Conservation (phyloP, 306 rosid species). For the Gleditsia sinensis region DNA sequence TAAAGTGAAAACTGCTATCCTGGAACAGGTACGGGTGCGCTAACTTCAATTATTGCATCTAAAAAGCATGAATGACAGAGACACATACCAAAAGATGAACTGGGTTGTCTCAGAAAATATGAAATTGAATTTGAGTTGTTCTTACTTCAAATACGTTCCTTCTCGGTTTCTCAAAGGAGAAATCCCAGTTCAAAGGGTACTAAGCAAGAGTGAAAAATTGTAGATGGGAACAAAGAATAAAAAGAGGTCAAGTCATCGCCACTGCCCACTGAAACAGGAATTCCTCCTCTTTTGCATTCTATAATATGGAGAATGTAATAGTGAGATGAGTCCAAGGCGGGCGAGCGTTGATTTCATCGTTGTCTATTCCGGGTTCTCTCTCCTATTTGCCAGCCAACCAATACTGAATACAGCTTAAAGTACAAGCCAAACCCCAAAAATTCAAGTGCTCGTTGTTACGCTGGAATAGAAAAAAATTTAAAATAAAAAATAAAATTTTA, state of each 20-base stretch:
- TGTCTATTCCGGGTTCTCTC: slow-evolving; percentile 19
- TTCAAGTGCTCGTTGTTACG: too few relatives aligned
- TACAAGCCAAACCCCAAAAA: slow-evolving; percentile 31
- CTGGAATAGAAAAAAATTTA: too few relatives aligned
- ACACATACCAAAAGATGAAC: slow-evolving; percentile 28
- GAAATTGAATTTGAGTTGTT: background rate
- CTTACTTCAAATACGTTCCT: background rate
- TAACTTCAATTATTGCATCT: slow-evolving; percentile 32
- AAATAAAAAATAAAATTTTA: too few relatives aligned
- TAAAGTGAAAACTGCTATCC: slow-evolving; percentile 32
- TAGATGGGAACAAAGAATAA: background rate
- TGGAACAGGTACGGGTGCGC: slow-evolving; percentile 12
- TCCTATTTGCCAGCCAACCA: background rate
- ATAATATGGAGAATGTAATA: background rate
- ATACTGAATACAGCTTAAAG: background rate
- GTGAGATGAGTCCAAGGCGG: background rate
- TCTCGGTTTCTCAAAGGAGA: background rate
- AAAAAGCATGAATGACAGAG: background rate
- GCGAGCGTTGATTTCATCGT: slow-evolving; percentile 21
- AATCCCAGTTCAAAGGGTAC: too few relatives aligned
- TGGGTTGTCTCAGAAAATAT: slow-evolving; percentile 17
- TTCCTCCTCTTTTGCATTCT: background rate
- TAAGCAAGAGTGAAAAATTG: background rate
- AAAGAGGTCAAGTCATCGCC: slow-evolving; percentile 23
- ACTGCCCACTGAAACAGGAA: background rate